These are phyloP conservation scores for Starmera amethionina DNA, from an alignment of 805 yeast genomes.

Conservation along the genomic window DNA sequence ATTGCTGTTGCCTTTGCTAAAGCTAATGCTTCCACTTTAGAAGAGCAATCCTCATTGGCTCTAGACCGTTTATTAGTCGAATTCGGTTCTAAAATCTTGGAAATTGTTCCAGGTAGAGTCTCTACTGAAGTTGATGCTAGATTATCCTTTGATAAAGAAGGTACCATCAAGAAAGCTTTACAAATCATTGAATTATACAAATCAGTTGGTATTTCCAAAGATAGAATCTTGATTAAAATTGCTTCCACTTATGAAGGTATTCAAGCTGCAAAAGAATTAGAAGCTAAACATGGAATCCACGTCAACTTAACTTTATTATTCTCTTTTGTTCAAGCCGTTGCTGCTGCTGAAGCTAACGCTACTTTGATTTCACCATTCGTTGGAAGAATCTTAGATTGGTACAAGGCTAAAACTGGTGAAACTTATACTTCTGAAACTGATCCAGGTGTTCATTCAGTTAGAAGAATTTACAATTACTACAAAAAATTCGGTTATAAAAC, in stretches of 20 bases:
- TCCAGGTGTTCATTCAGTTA: constrained; percentile 95
- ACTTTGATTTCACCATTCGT: constrained; percentile 98
- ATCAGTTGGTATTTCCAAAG: constrained; percentile 76
- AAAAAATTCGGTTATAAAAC: constrained; percentile 94
- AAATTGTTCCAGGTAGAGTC: constrained; percentile 97
- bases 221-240: constrained; percentile 87
- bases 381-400: constrained; percentile 98
- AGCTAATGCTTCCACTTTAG: constrained; percentile 29
- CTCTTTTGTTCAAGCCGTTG: constrained; percentile 96
- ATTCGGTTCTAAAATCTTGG: constrained; percentile 88
- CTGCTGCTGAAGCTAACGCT: constrained; percentile 95
- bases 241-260: constrained; percentile 99
- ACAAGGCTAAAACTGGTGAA: constrained; percentile 89
- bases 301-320: constrained; percentile 90
- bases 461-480: constrained; percentile 89
- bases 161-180: constrained; percentile 87
- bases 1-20: constrained; percentile 83
- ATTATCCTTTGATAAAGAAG: constrained; percentile 91
- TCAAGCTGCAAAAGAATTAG: constrained; percentile 95
- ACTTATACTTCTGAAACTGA: constrained; percentile 70
- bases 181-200: constrained; percentile 83
- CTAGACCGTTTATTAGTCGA: constrained; percentile 90
- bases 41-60: constrained; percentile 71
- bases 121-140: constrained; percentile 99
- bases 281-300: constrained; percentile 84